phyloP scores from a whole-genome alignment of 1,139 yeast species.

The Yamadazyma songkhlaensis region DNA sequence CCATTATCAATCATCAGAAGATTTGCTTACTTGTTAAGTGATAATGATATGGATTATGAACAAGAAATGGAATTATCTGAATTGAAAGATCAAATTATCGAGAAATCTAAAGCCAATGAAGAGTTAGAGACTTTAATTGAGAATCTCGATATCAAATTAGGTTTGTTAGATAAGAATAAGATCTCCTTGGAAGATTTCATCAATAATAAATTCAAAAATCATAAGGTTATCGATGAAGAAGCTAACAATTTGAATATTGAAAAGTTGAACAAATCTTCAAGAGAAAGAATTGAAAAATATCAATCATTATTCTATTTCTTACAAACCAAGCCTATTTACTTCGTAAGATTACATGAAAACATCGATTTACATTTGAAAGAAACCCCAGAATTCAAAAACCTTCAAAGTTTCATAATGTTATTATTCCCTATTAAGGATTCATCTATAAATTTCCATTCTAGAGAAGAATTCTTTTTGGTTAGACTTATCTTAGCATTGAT shows the following conservation, averaged over 20 bases:
- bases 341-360: slow-evolving; percentile 49
- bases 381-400: slow-evolving; percentile 23
- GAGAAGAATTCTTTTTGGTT: slow-evolving; percentile 76
- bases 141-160: slow-evolving; percentile 78
- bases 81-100: slow-evolving; percentile 63
- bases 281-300: slow-evolving; percentile 55
- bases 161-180: slow-evolving; percentile 73
- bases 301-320: slow-evolving; percentile 78
- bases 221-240: slow-evolving; percentile 16
- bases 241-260: slow-evolving; percentile 24
- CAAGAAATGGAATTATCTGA: slow-evolving; percentile 73
- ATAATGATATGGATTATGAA: slow-evolving; percentile 69
- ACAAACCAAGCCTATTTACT: slow-evolving; percentile 81
- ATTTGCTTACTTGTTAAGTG: slow-evolving; percentile 75
- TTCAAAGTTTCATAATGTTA: slow-evolving; percentile 48
- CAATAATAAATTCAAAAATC: slow-evolving; percentile 47
- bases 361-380: slow-evolving; percentile 20
- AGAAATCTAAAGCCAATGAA: slow-evolving; percentile 62
- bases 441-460: slow-evolving; percentile 32
- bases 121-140: slow-evolving; percentile 71
- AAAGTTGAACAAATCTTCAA: slow-evolving; percentile 32
- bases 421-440: slow-evolving; percentile 43
- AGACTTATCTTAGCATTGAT: slow-evolving; percentile 57
- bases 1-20: slow-evolving; percentile 72
- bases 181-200: slow-evolving; percentile 75